These are phyloP conservation scores for Phytopythium montanum DNA, from an alignment of 352 stramenopile species.

Conservation along the genomic window DNA sequence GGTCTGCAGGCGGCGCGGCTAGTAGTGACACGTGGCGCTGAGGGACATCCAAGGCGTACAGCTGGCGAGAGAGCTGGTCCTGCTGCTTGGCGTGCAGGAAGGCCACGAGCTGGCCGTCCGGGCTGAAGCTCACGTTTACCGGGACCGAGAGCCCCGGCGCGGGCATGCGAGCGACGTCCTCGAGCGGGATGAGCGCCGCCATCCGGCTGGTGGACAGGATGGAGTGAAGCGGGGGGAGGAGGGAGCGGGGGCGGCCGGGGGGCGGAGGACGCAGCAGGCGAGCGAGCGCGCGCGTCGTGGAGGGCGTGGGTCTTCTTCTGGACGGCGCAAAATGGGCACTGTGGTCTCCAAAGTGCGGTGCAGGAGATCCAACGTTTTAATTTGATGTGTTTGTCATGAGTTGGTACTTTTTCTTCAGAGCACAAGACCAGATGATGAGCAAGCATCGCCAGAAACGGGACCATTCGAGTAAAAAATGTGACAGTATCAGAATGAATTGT, in stretches of 20 bases:
- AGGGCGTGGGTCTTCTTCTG: too few relatives aligned
- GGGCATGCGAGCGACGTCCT: constrained; percentile 88
- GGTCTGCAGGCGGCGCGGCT: constrained; percentile 39
- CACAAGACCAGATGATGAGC: too few relatives aligned
- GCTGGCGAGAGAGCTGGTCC: constrained; percentile 77
- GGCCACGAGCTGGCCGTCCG: constrained; percentile 75
- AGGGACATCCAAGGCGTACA: constrained; percentile 79
- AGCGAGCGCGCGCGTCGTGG: not conserved
- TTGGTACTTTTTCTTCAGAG: too few relatives aligned
- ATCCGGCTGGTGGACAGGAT: not conserved
- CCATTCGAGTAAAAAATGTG: too few relatives aligned
- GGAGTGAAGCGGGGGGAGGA: not conserved
- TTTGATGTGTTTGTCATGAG: too few relatives aligned
- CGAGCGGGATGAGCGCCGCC: constrained; percentile 54
- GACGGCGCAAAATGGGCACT: too few relatives aligned
- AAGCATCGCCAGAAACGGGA: too few relatives aligned
- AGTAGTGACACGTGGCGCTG: constrained; percentile 53
- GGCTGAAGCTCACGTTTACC: constrained; percentile 81
- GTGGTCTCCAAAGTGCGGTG: too few relatives aligned
- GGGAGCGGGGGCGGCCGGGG: not conserved
- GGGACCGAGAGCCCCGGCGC: constrained; percentile 78
- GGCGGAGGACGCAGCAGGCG: not conserved
- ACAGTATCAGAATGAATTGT: too few relatives aligned
- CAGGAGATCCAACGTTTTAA: too few relatives aligned
- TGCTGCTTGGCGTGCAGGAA: constrained; percentile 85